Base-by-base conservation (phyloP, 495 filamentous ascomycete genomes). In the Penicillium crystallinum region DNA sequence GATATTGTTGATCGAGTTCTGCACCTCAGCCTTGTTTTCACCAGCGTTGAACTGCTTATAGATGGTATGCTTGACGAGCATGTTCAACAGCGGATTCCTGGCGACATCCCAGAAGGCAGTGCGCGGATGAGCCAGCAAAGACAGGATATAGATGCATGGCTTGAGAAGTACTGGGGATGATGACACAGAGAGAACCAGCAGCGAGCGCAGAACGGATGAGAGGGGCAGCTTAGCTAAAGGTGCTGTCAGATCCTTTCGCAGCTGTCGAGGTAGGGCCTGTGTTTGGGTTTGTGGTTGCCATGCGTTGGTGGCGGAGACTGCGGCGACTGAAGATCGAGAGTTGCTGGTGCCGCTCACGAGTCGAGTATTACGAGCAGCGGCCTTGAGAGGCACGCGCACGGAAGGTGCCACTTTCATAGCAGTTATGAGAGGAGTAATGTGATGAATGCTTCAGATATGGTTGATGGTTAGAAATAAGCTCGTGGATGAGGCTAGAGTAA, bases 181-280 rank as follows among this genome's bases (percentile, higher is more conserved):
- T 0, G 91, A 96, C 48, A 96, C 76, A 18, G 82, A 82, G 12
- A 88, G 86, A 12, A 90, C 87, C 50, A 88, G 74, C 53, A 91
- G 75, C 8, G 89, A 91, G 22, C 92, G 87, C 37, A 96, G 67
- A 40, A 97, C 76, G 19, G 77, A 83, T 14, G 79, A 79, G 0
- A 90, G 70, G 3, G 92, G 89, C 30, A 97, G 78, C 38, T 87
- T 77, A 3, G 86, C 81, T 23, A 96, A 69, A 4, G 87, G 83
- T 5, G 83, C 66, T 10, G 44, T 37, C 30, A 63, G 53, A 7
- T 56, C 53, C 45, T 61, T 61, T 11, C 58, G 64, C 33, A 59
- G 54, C 23, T 42, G 37, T 19, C 52, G 49, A n/a, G 61, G 49
- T 8, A 52, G 34, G 21, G 48, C 36, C 37, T 39, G 42, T 14